phyloP scores from a whole-genome alignment of 2,329 filamentous ascomycete genomes.

The Incumbomyces lentus region DNA sequence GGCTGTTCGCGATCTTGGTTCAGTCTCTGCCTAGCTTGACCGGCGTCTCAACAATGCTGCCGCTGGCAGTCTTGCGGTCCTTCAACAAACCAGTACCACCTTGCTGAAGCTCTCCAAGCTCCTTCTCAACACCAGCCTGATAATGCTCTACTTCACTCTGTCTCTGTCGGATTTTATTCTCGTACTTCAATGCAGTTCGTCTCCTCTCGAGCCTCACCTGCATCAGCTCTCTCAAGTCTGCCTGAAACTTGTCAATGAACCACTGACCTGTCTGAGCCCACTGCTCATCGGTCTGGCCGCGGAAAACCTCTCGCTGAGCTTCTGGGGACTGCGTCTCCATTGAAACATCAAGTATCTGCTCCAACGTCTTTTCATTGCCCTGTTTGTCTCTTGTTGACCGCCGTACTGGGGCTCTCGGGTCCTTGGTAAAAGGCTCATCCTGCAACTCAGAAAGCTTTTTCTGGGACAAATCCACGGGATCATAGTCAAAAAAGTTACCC shows the following conservation, averaged over 20 bases:
- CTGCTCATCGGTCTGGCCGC: constrained; percentile 41
- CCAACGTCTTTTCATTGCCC: constrained; percentile 21
- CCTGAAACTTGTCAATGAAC: constrained; percentile 46
- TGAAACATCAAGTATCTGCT: constrained; percentile 31
- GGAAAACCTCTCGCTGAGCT: constrained; percentile 40
- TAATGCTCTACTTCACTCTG: constrained; percentile 42
- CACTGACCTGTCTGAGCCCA: constrained; percentile 55
- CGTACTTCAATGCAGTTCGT: constrained; percentile 42
- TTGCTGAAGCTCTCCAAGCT: constrained; percentile 43
- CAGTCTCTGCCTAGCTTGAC: not conserved
- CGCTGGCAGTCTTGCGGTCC: not conserved
- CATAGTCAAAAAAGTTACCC: constrained; percentile 36
- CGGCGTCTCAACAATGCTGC: constrained; percentile 1
- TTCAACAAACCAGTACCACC: constrained; percentile 43
- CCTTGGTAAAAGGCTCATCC: constrained; percentile 40
- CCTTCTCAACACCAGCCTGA: constrained; percentile 37
- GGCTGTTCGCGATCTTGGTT: not conserved
- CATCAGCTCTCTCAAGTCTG: constrained; percentile 42
- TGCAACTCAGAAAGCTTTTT: constrained; percentile 41
- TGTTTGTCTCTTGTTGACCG: constrained; percentile 10
- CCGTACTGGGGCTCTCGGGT: constrained; percentile 25
- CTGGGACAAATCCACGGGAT: constrained; percentile 31
- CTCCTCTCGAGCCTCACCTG: constrained; percentile 44
- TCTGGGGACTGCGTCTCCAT: constrained; percentile 26
- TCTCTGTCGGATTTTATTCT: constrained; percentile 45